Base-by-base conservation (phyloP, 768 basidiomycete species). In the Boletus pseudopeckii region DNA sequence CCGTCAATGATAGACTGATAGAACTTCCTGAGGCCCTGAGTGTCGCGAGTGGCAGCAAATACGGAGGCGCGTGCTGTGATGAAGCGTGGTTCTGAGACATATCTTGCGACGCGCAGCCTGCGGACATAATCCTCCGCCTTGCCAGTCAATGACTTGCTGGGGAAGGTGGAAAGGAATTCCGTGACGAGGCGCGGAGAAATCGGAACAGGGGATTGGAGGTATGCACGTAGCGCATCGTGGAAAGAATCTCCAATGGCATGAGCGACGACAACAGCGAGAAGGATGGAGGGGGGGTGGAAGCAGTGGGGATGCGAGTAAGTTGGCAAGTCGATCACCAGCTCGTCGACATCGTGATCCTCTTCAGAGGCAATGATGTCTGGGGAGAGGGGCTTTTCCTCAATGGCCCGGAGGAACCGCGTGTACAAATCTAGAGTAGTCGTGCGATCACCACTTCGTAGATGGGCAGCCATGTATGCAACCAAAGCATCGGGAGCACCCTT, bases 201-300 rank as follows among this genome's bases (percentile, higher is more conserved):
- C 1, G 69, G 75, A 42, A 74, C 64, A 17, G 68, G 69, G 1
- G 72, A 73, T 18, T 70, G 60, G 8, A 82, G 57, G 53, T 71
- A 81, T 5, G 66, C 63, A 40, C 69, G 67, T 44, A 89, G 62
- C 3, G 87, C 85, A 32, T 67, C 74, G n/a, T 70, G 61, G 58
- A 90, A 88, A n/a, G 77, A 74, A 61, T 81, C 71, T 30, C 74
- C 69, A 64, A 83, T 77, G 5, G 85, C 84, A 64, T 82, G 71
- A 15, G 90, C 90, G 20, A 81, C 73, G n/a, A 82, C 70, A 7
- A 75, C 82, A 11, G 75, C 75, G 32, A 86, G 73, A 24, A 86
- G 69, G 32, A 84, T 55, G n/a, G 74, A 48, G 58, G 73, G 50
- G 3, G 61, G 65, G 10, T 55, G 57, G 13, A 41, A 32, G 22